Percentiles rank a stretch among this genome's conserved stretches.
Conservation (phyloP, 2,329 filamentous ascomycete genomes). For the Cladosporium colombiae region DNA sequence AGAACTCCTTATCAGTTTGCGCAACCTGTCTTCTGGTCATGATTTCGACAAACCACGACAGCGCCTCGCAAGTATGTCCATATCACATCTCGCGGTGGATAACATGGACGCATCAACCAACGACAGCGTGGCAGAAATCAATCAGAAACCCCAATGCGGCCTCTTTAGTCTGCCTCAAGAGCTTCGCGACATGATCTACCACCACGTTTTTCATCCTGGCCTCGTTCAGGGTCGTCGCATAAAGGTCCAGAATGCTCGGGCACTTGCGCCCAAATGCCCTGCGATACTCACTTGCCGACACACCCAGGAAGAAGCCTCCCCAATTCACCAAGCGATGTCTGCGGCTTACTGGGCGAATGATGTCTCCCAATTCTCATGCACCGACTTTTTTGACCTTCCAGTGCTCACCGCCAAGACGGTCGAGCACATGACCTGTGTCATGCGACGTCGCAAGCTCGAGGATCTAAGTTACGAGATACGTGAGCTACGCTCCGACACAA, state of each 20-base stretch:
- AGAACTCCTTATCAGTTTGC: too few relatives aligned
- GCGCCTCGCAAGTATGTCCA: too few relatives aligned
- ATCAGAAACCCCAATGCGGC: neutral
- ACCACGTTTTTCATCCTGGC: neutral
- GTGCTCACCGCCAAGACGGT: neutral
- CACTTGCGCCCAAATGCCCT: neutral
- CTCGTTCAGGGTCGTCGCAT: neutral
- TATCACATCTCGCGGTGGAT: too few relatives aligned
- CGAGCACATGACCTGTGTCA: neutral
- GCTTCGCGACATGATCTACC: neutral
- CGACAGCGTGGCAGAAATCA: neutral
- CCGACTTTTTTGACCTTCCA: neutral
- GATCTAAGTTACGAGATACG: too few relatives aligned
- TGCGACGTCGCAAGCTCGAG: too few relatives aligned
- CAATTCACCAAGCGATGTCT: neutral
- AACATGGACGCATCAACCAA: too few relatives aligned
- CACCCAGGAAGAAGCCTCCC: neutral
- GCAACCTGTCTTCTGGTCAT: too few relatives aligned
- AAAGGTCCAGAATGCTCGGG: neutral
- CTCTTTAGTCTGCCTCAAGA: neutral
- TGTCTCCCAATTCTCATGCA: neutral
- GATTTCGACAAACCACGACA: too few relatives aligned
- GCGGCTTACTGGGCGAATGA: neutral
- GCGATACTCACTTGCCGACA: neutral
- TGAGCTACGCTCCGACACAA: too few relatives aligned